Percentiles rank a stretch among this genome's conserved stretches.
Conservation (phyloP, 2,329 filamentous ascomycete genomes). For the Ophiosphaerella narmari region DNA sequence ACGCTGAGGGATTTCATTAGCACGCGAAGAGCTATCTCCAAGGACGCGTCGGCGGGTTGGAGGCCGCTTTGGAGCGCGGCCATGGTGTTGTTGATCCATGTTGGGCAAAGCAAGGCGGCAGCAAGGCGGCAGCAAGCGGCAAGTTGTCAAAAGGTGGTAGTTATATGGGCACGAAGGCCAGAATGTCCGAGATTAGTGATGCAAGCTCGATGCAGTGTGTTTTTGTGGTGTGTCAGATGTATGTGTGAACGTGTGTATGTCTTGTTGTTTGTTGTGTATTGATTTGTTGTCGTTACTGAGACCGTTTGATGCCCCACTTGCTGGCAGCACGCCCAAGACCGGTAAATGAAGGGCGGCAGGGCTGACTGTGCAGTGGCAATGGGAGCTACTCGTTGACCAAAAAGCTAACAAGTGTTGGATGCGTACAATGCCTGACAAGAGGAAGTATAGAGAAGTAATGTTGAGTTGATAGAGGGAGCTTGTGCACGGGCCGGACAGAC, state of each 20-base stretch:
- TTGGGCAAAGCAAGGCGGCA: constrained; percentile 1
- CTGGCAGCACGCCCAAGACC: constrained; percentile 22
- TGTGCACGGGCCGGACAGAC: constrained; percentile 23
- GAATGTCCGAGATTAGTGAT: constrained; percentile 32
- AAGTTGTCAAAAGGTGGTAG: constrained; percentile 14
- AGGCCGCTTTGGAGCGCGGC: constrained; percentile 38
- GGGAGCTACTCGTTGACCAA: constrained; percentile 32
- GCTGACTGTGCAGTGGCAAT: constrained; percentile 28
- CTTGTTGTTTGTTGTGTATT: constrained; percentile 21
- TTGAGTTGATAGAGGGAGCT: constrained; percentile 6
- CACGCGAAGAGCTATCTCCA: constrained; percentile 39
- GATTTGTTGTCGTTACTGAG: constrained; percentile 26
- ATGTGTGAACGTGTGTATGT: constrained; percentile 9
- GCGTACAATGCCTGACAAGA: constrained; percentile 30
- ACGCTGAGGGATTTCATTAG: constrained; percentile 33
- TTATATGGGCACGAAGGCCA: constrained; percentile 17
- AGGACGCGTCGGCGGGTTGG: constrained; percentile 39
- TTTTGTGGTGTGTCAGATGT: constrained; percentile 8
- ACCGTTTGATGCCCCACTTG: constrained; percentile 15
- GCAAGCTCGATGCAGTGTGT: constrained; percentile 22
- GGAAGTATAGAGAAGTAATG: constrained; percentile 13
- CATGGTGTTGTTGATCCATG: constrained; percentile 40
- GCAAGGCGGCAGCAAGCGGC: background rate
- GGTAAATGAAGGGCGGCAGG: constrained; percentile 36
- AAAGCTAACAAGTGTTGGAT: constrained; percentile 41